A percentile compares a stretch with the other conserved stretches of the same genome.
phyloP scores from a whole-genome alignment of 345 rosid genomes.

The Murraya koenigii region DNA sequence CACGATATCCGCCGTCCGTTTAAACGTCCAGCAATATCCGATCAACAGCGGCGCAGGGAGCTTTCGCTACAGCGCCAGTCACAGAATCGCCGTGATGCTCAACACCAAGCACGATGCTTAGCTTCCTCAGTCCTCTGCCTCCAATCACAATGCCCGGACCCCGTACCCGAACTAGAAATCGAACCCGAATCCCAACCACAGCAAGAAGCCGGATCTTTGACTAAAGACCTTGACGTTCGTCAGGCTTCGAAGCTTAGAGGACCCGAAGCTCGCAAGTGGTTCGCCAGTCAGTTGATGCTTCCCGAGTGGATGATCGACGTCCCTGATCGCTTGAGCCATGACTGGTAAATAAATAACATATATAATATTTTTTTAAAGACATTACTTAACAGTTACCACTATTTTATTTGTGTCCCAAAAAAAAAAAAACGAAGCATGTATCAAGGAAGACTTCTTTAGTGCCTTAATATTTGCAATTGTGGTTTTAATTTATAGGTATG shows the following conservation, averaged over 20 bases:
- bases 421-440: too few species aligned
- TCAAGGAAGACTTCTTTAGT: too few species aligned
- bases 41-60: constrained; percentile 83
- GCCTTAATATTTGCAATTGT: not conserved
- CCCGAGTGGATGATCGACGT: constrained; percentile 98
- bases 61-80: constrained; percentile 74
- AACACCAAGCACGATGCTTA: constrained; percentile 76
- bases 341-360: constrained; percentile 47
- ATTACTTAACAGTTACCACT: too few species aligned
- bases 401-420: too few species aligned
- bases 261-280: constrained; percentile 73
- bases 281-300: constrained; percentile 86
- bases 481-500: constrained; percentile 49
- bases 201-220: constrained; percentile 24
- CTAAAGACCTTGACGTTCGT: constrained; percentile 54
- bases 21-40: constrained; percentile 79
- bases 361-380: not conserved
- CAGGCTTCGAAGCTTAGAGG: constrained; percentile 76
- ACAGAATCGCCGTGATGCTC: constrained; percentile 80
- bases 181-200: constrained; percentile 29
- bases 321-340: constrained; percentile 63
- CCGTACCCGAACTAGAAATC: constrained; percentile 34
- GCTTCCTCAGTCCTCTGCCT: constrained; percentile 73
- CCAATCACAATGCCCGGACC: constrained; percentile 36
- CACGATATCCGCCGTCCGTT: constrained; percentile 84